phyloP scores from a whole-genome alignment of 192 early-diverging fungal genomes.

The Lobosporangium transversale region DNA sequence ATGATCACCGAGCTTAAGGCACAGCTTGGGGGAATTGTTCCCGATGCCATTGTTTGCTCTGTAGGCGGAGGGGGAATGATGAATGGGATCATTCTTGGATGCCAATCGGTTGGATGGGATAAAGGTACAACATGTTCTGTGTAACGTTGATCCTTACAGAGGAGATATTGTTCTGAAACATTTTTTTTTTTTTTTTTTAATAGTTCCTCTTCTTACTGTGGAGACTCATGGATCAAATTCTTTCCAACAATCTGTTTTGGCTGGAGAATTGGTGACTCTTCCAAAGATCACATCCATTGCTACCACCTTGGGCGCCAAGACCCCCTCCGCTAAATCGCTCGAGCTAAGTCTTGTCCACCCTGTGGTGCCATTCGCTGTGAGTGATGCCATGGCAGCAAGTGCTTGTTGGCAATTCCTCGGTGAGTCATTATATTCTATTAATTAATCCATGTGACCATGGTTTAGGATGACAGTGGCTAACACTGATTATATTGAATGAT shows the following conservation, averaged over 20 bases:
- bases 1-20: conserved; percentile 71
- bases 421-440: conserved; percentile 36
- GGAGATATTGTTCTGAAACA: background rate
- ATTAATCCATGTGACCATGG: too few relatives aligned
- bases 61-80: conserved; percentile 80
- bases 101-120: conserved; percentile 68
- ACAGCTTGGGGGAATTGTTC: conserved; percentile 65
- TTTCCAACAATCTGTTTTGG: conserved; percentile 71
- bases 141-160: background rate
- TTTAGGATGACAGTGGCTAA: too few relatives aligned
- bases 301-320: conserved; percentile 55
- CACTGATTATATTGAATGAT: too few relatives aligned
- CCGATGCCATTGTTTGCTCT: conserved; percentile 69
- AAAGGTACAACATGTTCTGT: conserved; percentile 38
- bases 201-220: conserved; percentile 76
- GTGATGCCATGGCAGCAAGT: conserved; percentile 65
- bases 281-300: conserved; percentile 60
- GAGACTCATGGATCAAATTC: conserved; percentile 80
- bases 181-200: background rate
- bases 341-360: conserved; percentile 62
- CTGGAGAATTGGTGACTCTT: conserved; percentile 58
- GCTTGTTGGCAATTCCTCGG: conserved; percentile 66
- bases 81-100: conserved; percentile 72
- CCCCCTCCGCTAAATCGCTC: conserved; percentile 53
- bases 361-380: conserved; percentile 64